phyloP scores from a whole-genome alignment of 140 eudicot genomes.

The Anethum foeniculum region DNA sequence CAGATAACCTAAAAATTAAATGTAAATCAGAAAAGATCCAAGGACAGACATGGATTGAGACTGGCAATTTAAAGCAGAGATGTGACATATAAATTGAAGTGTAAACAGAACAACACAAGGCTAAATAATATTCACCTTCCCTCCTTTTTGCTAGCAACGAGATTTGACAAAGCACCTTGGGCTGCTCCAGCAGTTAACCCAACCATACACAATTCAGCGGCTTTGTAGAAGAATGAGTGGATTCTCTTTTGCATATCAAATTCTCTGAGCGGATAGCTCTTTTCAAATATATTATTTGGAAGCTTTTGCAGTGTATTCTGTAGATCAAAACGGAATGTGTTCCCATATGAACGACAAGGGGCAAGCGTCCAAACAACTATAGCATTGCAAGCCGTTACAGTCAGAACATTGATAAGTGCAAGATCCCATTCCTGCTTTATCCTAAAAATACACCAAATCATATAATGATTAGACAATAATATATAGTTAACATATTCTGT shows the following conservation, averaged over 20 bases:
- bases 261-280: constrained; percentile 79
- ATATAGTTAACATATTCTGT: not conserved
- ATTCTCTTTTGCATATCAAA: constrained; percentile 87
- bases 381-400: constrained; percentile 91
- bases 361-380: constrained; percentile 96
- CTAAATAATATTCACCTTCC: constrained; percentile 42
- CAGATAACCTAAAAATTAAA: constrained; percentile 51
- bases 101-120: not conserved
- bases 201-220: constrained; percentile 89
- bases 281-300: constrained; percentile 90
- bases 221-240: constrained; percentile 86
- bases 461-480: not conserved
- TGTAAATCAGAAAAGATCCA: not conserved
- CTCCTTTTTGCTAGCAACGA: constrained; percentile 63
- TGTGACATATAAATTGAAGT: not conserved
- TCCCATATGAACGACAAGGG: constrained; percentile 97
- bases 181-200: constrained; percentile 84
- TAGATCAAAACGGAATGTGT: constrained; percentile 82
- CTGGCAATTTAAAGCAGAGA: not conserved
- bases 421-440: constrained; percentile 89
- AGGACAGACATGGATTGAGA: not conserved
- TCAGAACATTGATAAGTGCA: constrained; percentile 84
- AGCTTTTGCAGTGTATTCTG: constrained; percentile 93
- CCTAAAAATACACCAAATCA: constrained; percentile 6
- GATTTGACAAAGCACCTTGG: constrained; percentile 78